Conservation (phyloP, 768 basidiomycete genomes). For the Lactarius vividus region DNA sequence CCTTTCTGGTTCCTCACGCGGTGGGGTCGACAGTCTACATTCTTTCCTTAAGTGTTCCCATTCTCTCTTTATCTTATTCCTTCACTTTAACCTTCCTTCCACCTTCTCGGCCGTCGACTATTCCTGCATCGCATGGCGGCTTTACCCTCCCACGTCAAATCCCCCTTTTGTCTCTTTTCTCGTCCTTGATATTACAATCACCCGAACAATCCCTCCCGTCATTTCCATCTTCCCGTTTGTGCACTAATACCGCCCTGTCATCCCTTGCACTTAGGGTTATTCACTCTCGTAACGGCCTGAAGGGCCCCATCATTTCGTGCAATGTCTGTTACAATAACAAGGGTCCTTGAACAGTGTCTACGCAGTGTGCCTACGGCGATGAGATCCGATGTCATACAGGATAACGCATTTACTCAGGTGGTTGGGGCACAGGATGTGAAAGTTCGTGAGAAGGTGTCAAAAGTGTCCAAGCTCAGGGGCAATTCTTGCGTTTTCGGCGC, state of each 20-base stretch:
- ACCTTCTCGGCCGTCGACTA: constrained; percentile 38
- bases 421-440: not conserved
- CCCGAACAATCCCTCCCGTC: constrained; percentile 29
- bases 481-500: not conserved
- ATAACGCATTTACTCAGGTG: no score
- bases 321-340: constrained; percentile 29
- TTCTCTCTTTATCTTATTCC: constrained; percentile 80
- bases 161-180: constrained; percentile 16
- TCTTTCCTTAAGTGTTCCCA: constrained; percentile 43
- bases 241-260: constrained; percentile 29
- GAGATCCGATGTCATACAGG: constrained; percentile 12
- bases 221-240: constrained; percentile 25
- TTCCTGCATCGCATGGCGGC: constrained; percentile 36
- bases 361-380: constrained; percentile 2
- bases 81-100: constrained; percentile 57
- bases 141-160: constrained; percentile 26
- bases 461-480: constrained; percentile 14
- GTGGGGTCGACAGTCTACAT: constrained; percentile 54
- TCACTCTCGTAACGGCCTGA: constrained; percentile 28
- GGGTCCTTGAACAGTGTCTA: constrained; percentile 27
- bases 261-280: constrained; percentile 27
- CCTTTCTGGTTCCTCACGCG: constrained; percentile 47
- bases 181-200: constrained; percentile 25
- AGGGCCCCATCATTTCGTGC: constrained; percentile 29
- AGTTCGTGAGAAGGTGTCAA: constrained; percentile 17